Evolutionary conservation across 768 basidiomycete species (phyloP).

Genomic region (Boletus rubescentipes): DNA sequence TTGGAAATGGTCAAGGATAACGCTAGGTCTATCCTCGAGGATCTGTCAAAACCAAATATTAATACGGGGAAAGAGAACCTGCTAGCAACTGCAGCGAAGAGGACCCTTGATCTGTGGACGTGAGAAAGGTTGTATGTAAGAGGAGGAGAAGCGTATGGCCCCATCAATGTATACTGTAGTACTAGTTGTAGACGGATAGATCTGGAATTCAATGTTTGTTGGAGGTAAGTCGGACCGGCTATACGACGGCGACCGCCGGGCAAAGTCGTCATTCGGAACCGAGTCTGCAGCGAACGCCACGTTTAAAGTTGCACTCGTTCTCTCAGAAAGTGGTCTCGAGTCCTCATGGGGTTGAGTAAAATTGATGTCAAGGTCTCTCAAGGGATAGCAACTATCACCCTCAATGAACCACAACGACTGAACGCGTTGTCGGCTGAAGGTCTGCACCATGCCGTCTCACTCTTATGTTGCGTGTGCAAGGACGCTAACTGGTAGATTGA

Average conservation of each 20-base stretch:
- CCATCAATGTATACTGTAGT: background rate
- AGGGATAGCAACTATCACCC: slow-evolving; percentile 66
- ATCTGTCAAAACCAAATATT: slow-evolving; percentile 38
- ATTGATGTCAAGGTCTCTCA: slow-evolving; percentile 49
- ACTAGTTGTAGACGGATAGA: background rate
- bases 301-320: too few relatives aligned
- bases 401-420: slow-evolving; percentile 57
- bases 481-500: background rate
- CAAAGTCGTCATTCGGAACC: background rate
- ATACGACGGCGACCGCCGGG: too few relatives aligned
- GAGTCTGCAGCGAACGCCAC: too few relatives aligned
- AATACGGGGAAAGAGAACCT: slow-evolving; percentile 36
- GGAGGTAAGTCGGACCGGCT: slow-evolving; percentile 2
- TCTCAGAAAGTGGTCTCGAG: background rate
- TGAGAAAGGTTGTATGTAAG: background rate
- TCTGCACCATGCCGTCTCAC: slow-evolving; percentile 23
- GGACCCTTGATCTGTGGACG: slow-evolving; percentile 42
- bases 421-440: slow-evolving; percentile 60
- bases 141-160: background rate
- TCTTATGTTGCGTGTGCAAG: background rate
- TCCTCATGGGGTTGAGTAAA: slow-evolving; percentile 39
- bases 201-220: background rate
- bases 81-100: slow-evolving; percentile 40
- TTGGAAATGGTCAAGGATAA: slow-evolving; percentile 50
- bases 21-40: slow-evolving; percentile 50